Conservation (phyloP, 2,329 filamentous ascomycete species). For the Metarhizium brunneum region DNA sequence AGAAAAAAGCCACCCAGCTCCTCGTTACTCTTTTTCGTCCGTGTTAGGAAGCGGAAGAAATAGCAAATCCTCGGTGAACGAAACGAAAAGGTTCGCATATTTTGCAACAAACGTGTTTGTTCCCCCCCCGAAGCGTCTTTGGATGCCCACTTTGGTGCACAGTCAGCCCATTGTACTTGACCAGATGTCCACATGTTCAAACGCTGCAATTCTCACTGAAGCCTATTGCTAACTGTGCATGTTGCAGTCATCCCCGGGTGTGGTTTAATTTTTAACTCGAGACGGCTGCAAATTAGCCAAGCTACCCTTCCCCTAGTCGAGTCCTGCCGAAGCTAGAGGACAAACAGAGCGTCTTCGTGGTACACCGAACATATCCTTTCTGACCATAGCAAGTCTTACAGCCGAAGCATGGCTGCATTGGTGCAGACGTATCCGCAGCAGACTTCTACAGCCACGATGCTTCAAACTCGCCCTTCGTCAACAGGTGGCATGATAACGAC, state of each 20-base stretch:
- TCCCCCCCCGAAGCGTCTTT: background rate
- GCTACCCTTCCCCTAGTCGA: background rate
- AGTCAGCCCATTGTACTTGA: background rate
- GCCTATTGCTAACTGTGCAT: background rate
- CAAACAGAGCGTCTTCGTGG: background rate
- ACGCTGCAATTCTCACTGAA: background rate
- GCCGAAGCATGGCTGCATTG: constrained; percentile 67
- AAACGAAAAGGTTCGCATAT: constrained; percentile 1
- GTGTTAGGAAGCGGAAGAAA: background rate
- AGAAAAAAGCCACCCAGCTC: background rate
- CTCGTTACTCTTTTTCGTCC: background rate
- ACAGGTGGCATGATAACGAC: constrained; percentile 35
- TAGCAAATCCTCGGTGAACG: background rate
- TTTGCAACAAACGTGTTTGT: background rate
- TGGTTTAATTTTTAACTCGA: background rate
- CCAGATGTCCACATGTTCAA: background rate
- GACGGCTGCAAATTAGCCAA: background rate
- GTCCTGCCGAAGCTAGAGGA: background rate
- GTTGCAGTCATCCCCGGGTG: background rate
- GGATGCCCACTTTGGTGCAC: background rate
- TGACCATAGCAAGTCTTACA: background rate
- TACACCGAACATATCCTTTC: background rate
- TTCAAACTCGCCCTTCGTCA: constrained; percentile 63
- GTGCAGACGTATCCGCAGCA: constrained; percentile 75
- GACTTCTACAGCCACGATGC: constrained; percentile 63